These are phyloP conservation scores for Turnera subulata DNA, from an alignment of 345 rosid species.

Conservation along the genomic window DNA sequence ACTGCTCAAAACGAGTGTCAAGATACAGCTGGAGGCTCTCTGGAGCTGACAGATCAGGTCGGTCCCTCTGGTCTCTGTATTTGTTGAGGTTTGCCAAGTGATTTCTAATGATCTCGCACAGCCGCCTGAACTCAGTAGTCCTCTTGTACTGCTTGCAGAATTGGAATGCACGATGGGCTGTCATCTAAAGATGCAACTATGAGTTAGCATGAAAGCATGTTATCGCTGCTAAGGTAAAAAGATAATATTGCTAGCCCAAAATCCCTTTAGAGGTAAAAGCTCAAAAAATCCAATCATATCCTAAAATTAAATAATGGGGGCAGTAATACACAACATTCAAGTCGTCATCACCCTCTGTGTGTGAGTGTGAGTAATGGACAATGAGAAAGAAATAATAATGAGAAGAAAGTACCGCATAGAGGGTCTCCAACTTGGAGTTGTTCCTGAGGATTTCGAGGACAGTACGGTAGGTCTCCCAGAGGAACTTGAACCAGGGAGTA, in stretches of 20 bases:
- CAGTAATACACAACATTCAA: too few species aligned
- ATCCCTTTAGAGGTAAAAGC: too few species aligned
- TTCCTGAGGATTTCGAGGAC: conserved; percentile 94
- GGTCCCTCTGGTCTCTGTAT: conserved; percentile 96
- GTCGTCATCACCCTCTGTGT: too few species aligned
- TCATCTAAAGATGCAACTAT: conserved; percentile 59
- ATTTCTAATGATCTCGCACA: conserved; percentile 94
- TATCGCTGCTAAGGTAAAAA: too few species aligned
- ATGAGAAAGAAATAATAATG: neutral
- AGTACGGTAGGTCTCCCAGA: conserved; percentile 99
- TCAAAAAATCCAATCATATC: too few species aligned
- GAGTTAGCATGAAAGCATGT: neutral
- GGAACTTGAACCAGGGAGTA: conserved; percentile 98
- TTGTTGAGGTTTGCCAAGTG: conserved; percentile 91
- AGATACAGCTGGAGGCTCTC: conserved; percentile 92
- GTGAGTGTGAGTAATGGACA: too few species aligned
- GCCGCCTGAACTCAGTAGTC: conserved; percentile 89
- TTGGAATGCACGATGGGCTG: conserved; percentile 95
- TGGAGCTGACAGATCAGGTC: conserved; percentile 94
- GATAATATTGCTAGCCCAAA: too few species aligned
- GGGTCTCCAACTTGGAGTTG: conserved; percentile 94
- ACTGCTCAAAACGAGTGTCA: conserved; percentile 96
- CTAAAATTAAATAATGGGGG: too few species aligned
- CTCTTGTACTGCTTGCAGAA: conserved; percentile 96
- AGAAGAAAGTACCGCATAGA: conserved; percentile 73